These are phyloP conservation scores for Solanum arcanum DNA, from an alignment of 257 asterid species.

Conservation along the genomic window DNA sequence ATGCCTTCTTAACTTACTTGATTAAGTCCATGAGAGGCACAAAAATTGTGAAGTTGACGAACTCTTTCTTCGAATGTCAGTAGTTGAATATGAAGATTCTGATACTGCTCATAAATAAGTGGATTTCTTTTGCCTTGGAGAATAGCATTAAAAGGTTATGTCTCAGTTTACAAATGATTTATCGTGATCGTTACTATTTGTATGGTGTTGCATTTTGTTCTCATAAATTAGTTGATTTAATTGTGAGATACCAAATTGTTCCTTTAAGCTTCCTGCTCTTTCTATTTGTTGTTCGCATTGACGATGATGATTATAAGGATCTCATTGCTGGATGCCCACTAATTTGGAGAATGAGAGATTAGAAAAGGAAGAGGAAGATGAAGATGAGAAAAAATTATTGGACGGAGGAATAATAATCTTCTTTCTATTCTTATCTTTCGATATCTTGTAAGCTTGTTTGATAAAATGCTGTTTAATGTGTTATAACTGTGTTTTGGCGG, in stretches of 20 bases:
- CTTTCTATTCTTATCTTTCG: too few species aligned
- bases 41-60: background rate
- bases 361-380: too few species aligned
- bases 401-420: too few species aligned
- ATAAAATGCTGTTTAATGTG: too few species aligned
- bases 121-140: background rate
- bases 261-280: background rate
- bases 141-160: background rate
- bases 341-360: background rate
- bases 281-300: background rate
- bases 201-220: background rate
- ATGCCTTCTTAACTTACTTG: background rate
- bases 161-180: background rate
- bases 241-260: background rate
- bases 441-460: too few species aligned
- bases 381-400: too few species aligned
- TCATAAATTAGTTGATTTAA: background rate
- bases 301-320: background rate
- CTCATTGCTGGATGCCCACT: background rate
- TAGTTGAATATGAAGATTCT: background rate
- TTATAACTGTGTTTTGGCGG: too few species aligned
- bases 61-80: background rate
- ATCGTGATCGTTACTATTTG: background rate
- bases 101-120: background rate
- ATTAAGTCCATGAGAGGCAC: background rate